These are phyloP conservation scores for Straminergon stramineum DNA, from an alignment of 225 moss, liverwort and hornwort species.

Conservation along the genomic window DNA sequence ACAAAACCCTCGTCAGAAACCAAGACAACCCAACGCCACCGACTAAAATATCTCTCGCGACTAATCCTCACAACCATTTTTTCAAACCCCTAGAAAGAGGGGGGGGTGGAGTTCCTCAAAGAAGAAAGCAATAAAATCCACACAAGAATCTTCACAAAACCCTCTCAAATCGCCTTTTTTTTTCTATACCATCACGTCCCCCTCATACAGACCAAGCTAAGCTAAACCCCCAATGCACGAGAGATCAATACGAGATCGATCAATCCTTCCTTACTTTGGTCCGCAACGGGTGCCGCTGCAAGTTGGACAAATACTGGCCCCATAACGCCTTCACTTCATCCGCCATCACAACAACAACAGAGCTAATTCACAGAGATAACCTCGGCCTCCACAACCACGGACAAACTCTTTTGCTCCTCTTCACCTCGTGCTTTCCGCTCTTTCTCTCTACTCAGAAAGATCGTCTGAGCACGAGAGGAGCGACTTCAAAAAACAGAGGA, in stretches of 20 bases:
- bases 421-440: not conserved
- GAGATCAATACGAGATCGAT: not conserved
- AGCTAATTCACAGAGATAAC: not conserved
- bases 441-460: not conserved
- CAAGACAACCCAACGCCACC: not conserved
- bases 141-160: not conserved
- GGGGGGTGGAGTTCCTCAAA: not conserved
- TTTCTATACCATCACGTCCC: not conserved
- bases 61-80: not conserved
- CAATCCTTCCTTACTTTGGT: conserved; percentile 51
- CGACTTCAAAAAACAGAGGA: not conserved
- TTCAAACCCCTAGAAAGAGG: not conserved
- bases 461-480: not conserved
- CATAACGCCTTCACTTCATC: conserved; percentile 62
- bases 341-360: conserved; percentile 30
- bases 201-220: not conserved
- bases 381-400: not conserved
- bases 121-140: not conserved
- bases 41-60: not conserved
- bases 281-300: conserved; percentile 68
- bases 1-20: not conserved
- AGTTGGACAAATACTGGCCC: conserved; percentile 49
- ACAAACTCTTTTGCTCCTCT: not conserved
- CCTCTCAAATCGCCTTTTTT: not conserved
- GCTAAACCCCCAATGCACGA: not conserved